A percentile compares a stretch with the other conserved stretches of the same genome.
Conservation (phyloP, 1,284 basidiomycete genomes). For the Cryptococcus sp. region DNA sequence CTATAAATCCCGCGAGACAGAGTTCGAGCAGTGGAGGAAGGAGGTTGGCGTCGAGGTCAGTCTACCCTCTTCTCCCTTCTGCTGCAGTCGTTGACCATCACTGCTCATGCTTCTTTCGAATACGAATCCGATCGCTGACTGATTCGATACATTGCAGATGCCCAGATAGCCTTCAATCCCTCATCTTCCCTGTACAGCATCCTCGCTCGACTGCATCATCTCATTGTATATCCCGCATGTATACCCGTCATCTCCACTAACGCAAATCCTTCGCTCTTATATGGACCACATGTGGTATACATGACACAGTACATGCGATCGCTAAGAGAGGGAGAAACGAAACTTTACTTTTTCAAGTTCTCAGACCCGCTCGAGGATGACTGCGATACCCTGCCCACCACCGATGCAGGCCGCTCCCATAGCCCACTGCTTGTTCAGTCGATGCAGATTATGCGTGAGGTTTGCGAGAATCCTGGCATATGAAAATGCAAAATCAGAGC, state of each 20-base stretch:
- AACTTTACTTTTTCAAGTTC: no score
- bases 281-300: no score
- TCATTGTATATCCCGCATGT: neutral
- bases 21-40: conserved; percentile 77
- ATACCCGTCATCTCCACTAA: neutral
- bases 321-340: no score
- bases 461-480: conserved; percentile 55
- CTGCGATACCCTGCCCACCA: conserved; percentile 51
- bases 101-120: no score
- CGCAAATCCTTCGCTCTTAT: no score
- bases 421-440: conserved; percentile 59
- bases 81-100: no score
- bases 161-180: no score
- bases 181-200: no score
- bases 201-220: no score
- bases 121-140: no score
- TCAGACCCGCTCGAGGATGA: conserved; percentile 42
- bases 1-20: conserved; percentile 83
- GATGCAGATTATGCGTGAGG: conserved; percentile 58
- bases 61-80: neutral
- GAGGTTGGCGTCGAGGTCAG: conserved; percentile 73
- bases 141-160: no score
- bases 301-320: no score
- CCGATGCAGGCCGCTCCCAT: conserved; percentile 62
- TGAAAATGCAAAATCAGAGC: neutral